Conservation (phyloP, 257 asterid genomes). For the Galeopsis tetrahit region DNA sequence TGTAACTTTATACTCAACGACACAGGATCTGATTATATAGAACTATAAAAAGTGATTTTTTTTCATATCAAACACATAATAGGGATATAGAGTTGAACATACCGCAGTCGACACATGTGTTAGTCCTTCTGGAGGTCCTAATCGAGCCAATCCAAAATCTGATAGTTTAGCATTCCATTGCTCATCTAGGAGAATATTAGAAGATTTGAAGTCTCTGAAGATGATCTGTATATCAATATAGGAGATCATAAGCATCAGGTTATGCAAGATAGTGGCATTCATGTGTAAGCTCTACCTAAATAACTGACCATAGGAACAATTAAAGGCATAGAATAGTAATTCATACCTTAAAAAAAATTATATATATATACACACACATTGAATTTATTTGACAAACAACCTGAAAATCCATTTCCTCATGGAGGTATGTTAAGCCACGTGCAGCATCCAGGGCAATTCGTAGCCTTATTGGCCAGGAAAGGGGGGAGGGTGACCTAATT, state of each 20-base stretch:
- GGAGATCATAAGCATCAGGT: constrained; percentile 23
- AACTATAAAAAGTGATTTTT: not conserved
- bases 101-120: constrained; percentile 75
- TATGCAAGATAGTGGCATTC: not conserved
- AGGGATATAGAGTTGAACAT: constrained; percentile 30
- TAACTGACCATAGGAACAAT: not conserved
- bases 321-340: not conserved
- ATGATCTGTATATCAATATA: constrained; percentile 48
- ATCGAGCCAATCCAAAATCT: constrained; percentile 74
- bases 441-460: constrained; percentile 93
- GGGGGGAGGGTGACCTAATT: constrained; percentile 55
- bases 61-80: constrained; percentile 17
- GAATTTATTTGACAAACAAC: constrained; percentile 38
- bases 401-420: constrained; percentile 99
- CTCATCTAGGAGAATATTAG: constrained; percentile 69
- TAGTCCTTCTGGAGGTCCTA: constrained; percentile 73
- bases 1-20: constrained; percentile 2
- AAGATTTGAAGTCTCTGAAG: constrained; percentile 70
- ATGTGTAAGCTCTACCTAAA: constrained; percentile 1
- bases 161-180: constrained; percentile 76
- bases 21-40: not conserved
- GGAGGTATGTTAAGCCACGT: constrained; percentile 82
- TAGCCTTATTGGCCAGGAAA: constrained; percentile 89
- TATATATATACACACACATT: no score
- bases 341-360: not conserved